phyloP scores from a whole-genome alignment of 2,329 filamentous ascomycete species.

The Arthrobotrys pseudoclavata region DNA sequence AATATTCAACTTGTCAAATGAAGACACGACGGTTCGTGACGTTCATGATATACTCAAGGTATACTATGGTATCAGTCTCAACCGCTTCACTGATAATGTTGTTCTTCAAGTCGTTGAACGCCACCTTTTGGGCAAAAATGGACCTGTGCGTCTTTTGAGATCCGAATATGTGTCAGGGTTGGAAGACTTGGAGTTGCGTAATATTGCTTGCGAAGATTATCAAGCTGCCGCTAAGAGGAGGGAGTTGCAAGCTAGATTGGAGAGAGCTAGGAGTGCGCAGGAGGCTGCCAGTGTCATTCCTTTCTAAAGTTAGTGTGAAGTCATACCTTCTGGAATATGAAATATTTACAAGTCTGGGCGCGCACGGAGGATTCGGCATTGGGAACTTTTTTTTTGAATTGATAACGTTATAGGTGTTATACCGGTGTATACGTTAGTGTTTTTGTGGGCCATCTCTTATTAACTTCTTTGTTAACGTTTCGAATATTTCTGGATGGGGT shows the following conservation, averaged over 20 bases:
- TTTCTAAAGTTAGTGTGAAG: conserved; percentile 6
- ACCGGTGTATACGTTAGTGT: too few relatives aligned
- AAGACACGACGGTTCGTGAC: conserved; percentile 65
- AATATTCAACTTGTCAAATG: conserved; percentile 50
- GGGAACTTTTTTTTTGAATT: too few relatives aligned
- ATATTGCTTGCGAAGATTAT: conserved; percentile 73
- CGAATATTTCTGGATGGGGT: too few relatives aligned
- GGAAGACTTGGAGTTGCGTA: conserved; percentile 69
- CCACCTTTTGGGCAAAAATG: conserved; percentile 70
- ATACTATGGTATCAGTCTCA: conserved; percentile 75
- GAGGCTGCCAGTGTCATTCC: conserved; percentile 63
- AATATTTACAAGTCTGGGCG: too few relatives aligned
- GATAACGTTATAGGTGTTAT: too few relatives aligned
- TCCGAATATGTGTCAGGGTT: conserved; percentile 70
- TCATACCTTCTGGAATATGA: too few relatives aligned
- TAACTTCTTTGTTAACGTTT: too few relatives aligned
- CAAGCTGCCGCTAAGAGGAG: conserved; percentile 67
- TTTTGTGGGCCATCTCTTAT: too few relatives aligned
- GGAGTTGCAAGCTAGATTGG: conserved; percentile 68
- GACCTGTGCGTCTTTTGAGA: conserved; percentile 72
- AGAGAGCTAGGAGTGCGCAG: conserved; percentile 67
- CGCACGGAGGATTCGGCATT: too few relatives aligned
- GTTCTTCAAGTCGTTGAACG: conserved; percentile 72
- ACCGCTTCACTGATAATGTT: conserved; percentile 75
- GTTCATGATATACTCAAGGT: conserved; percentile 74